Evolutionary conservation across 2,329 filamentous ascomycete genomes (phyloP).

Genomic region (Ophiocordyceps australis): DNA sequence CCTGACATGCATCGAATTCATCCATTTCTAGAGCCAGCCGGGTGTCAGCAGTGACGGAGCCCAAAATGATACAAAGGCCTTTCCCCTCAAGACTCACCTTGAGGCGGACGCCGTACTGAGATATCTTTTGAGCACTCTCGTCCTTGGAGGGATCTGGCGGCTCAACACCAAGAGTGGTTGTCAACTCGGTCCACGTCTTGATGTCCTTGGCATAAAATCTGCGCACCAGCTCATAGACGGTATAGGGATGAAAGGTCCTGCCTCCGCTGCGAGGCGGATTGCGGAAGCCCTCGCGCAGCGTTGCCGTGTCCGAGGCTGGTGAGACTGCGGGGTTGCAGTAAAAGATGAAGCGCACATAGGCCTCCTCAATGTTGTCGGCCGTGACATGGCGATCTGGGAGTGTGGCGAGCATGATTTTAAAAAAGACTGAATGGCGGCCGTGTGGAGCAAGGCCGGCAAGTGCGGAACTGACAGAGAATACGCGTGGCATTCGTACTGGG

Average conservation of each 20-base stretch:
- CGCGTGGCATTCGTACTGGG: too few species aligned
- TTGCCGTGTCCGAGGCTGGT: constrained; percentile 47
- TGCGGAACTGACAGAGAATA: too few species aligned
- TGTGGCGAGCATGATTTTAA: constrained; percentile 9
- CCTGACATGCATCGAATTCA: constrained; percentile 91
- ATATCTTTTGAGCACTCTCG: constrained; percentile 82
- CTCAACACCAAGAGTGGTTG: constrained; percentile 74
- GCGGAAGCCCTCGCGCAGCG: constrained; percentile 59
- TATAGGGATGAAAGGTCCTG: constrained; percentile 66
- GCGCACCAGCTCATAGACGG: constrained; percentile 59
- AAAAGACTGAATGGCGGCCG: constrained; percentile 1
- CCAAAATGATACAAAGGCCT: too few species aligned
- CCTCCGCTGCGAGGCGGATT: constrained; percentile 73
- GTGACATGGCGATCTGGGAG: constrained; percentile 53
- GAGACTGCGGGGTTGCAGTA: constrained; percentile 74
- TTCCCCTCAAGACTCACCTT: constrained; percentile 39
- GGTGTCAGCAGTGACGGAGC: too few species aligned
- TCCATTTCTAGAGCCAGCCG: constrained; percentile 60
- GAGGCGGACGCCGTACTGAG: constrained; percentile 81
- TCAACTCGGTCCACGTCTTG: constrained; percentile 84
- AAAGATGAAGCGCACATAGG: constrained; percentile 71
- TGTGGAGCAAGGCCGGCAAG: not conserved
- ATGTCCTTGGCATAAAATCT: constrained; percentile 68
- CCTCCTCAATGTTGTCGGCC: constrained; percentile 56
- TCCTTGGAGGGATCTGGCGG: constrained; percentile 66